Evolutionary conservation across 306 rosid genomes (phyloP).

Genomic region (Lathyrus tuberosus): DNA sequence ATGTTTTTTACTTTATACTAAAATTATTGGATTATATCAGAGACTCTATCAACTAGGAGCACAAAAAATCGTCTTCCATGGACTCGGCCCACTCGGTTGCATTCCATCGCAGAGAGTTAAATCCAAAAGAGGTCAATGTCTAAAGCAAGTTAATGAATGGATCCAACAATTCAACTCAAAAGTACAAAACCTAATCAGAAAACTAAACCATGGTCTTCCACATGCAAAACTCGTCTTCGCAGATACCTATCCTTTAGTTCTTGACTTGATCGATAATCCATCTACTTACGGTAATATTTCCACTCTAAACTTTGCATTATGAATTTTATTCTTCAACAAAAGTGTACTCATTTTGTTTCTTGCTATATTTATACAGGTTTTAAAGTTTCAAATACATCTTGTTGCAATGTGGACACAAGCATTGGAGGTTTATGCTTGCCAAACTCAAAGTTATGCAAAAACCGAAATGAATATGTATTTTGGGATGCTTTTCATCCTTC

Average conservation of each 20-base stretch:
- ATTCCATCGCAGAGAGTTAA: constrained; percentile 91
- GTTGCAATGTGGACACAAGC: constrained; percentile 78
- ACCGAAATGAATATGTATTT: constrained; percentile 69
- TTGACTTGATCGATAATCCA: constrained; percentile 67
- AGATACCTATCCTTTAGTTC: constrained; percentile 63
- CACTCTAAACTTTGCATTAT: neutral
- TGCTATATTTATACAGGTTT: constrained; percentile 51
- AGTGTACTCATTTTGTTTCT: neutral
- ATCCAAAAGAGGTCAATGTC: constrained; percentile 67
- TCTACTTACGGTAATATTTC: constrained; percentile 49
- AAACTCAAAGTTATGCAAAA: constrained; percentile 66
- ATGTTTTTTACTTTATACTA: neutral
- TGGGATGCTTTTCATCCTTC: constrained; percentile 97
- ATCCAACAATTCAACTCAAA: constrained; percentile 49
- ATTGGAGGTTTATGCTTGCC: constrained; percentile 87
- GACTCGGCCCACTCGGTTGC: constrained; percentile 88
- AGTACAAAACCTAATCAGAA: constrained; percentile 49
- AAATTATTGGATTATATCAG: constrained; percentile 30
- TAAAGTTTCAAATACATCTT: constrained; percentile 76
- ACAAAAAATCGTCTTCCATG: constrained; percentile 62
- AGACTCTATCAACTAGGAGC: constrained; percentile 72
- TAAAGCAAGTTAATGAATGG: constrained; percentile 64
- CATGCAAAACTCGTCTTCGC: constrained; percentile 54
- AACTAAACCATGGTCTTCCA: constrained; percentile 62
- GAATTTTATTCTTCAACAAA: neutral